Evolutionary conservation across 352 stramenopile genomes (phyloP).

Genomic region (Pythium phragmitis): DNA sequence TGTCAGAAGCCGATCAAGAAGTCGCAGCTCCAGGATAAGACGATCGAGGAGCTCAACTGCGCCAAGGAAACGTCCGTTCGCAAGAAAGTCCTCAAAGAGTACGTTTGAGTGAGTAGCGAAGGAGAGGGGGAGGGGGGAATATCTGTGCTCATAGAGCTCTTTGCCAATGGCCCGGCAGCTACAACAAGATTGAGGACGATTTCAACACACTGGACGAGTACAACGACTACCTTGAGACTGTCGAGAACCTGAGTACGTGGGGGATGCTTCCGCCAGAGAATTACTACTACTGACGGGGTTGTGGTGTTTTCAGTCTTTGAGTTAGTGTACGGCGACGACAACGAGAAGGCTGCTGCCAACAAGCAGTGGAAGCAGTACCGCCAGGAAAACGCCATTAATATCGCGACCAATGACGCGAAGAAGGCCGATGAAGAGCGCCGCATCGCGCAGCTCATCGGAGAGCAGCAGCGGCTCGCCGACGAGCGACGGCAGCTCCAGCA

Average conservation of each 20-base stretch:
- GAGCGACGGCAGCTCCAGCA: slow-evolving; percentile 78
- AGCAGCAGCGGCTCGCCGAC: slow-evolving; percentile 78
- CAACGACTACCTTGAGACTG: slow-evolving; percentile 84
- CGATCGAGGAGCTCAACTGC: slow-evolving; percentile 87
- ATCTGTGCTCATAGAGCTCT: neutral
- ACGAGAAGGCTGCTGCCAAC: slow-evolving; percentile 63
- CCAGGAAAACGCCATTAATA: slow-evolving; percentile 75
- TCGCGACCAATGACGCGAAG: slow-evolving; percentile 84
- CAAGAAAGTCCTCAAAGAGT: slow-evolving; percentile 89
- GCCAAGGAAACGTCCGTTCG: slow-evolving; percentile 84
- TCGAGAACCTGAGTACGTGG: slow-evolving; percentile 81
- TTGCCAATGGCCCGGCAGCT: slow-evolving; percentile 34
- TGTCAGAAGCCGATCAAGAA: slow-evolving; percentile 88
- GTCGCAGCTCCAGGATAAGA: slow-evolving; percentile 88
- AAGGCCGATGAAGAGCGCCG: slow-evolving; percentile 85
- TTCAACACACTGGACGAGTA: slow-evolving; percentile 86
- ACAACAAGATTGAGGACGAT: slow-evolving; percentile 88
- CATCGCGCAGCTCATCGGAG: slow-evolving; percentile 80
- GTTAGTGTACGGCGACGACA: slow-evolving; percentile 76
- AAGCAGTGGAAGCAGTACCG: slow-evolving; percentile 89
- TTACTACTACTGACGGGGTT: neutral
- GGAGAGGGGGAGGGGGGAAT: neutral
- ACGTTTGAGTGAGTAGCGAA: neutral
- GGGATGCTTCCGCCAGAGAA: neutral
- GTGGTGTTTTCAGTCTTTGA: slow-evolving; percentile 61